Conservation (phyloP, 371 early-diverging fungal genomes). For the Paramicrosporidium saccamoebae region DNA sequence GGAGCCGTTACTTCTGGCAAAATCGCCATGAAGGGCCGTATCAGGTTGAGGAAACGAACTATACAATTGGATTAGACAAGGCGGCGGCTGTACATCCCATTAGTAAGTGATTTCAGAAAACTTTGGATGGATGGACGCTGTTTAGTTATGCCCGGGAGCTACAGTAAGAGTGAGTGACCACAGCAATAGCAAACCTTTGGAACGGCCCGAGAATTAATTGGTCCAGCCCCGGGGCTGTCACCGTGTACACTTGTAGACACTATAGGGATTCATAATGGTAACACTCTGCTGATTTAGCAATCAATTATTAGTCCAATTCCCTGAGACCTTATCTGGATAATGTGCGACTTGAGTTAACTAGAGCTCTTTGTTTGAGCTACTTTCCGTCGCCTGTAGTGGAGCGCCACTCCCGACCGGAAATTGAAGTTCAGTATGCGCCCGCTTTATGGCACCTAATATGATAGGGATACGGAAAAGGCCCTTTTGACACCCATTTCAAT, state of each 20-base stretch:
- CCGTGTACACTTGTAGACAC: no score
- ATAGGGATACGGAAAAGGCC: conserved; percentile 35
- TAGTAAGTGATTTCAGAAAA: no score
- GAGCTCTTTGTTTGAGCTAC: conserved; percentile 76
- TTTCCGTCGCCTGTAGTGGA: conserved; percentile 87
- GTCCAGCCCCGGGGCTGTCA: no score
- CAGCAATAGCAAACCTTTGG: no score
- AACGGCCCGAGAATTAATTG: no score
- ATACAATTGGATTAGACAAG: conserved; percentile 1
- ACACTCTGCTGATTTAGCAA: no score
- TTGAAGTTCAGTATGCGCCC: conserved; percentile 42
- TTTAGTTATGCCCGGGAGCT: no score
- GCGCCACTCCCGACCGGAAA: conserved; percentile 86
- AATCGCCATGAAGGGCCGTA: conserved; percentile 90
- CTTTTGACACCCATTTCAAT: conserved; percentile 60
- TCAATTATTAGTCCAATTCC: conserved; percentile 49
- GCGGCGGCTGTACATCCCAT: no score
- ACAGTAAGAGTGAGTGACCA: no score
- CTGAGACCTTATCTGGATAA: conserved; percentile 79
- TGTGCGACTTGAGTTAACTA: conserved; percentile 67
- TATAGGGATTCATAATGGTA: no score
- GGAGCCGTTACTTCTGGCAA: conserved; percentile 92
- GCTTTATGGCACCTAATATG: neutral
- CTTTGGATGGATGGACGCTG: no score
- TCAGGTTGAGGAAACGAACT: conserved; percentile 81